A percentile compares a stretch with the other conserved stretches of the same genome.
Evolutionary conservation across 805 yeast species (phyloP).

Genomic region (Soucietia sequanensis): DNA sequence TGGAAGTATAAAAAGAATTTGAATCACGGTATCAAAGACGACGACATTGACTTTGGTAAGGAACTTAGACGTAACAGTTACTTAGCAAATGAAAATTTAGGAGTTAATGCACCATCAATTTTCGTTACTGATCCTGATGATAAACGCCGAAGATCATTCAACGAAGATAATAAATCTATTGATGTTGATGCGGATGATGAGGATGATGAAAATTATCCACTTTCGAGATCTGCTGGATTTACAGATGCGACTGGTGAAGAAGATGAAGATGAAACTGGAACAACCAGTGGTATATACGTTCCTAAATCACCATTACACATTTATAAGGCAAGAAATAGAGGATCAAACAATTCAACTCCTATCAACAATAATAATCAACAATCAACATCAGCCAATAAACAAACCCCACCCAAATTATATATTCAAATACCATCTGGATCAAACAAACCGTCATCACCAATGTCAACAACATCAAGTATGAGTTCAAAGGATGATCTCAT

Average conservation of each 20-base stretch:
- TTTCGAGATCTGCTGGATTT: conserved; percentile 1
- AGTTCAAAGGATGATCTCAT: conserved; percentile 7
- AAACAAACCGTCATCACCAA: conserved; percentile 3
- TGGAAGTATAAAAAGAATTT: conserved; percentile 41
- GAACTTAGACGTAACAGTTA: conserved; percentile 25
- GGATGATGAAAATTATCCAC: conserved; percentile 2
- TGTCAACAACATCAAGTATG: conserved; percentile 2
- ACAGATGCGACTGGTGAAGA: conserved; percentile 7
- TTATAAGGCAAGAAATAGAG: conserved; percentile 15
- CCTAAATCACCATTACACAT: conserved; percentile 29
- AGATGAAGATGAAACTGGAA: conserved; percentile 13
- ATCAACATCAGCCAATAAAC: conserved; percentile 1
- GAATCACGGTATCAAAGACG: conserved; percentile 23
- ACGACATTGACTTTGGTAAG: conserved; percentile 23
- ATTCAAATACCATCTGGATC: conserved; percentile 13
- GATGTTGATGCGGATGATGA: conserved; percentile 9
- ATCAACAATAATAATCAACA: not conserved
- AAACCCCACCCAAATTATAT: conserved; percentile 14
- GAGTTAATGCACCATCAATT: conserved; percentile 13
- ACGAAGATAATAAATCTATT: conserved; percentile 1
- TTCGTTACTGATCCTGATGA: conserved; percentile 9
- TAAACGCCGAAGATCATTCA: not conserved
- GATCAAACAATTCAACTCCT: conserved; percentile 3
- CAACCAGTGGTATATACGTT: conserved; percentile 24
- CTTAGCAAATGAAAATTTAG: conserved; percentile 18